phyloP scores from a whole-genome alignment of 202 grass and related monocot species.

The Alloteropsis angusta region DNA sequence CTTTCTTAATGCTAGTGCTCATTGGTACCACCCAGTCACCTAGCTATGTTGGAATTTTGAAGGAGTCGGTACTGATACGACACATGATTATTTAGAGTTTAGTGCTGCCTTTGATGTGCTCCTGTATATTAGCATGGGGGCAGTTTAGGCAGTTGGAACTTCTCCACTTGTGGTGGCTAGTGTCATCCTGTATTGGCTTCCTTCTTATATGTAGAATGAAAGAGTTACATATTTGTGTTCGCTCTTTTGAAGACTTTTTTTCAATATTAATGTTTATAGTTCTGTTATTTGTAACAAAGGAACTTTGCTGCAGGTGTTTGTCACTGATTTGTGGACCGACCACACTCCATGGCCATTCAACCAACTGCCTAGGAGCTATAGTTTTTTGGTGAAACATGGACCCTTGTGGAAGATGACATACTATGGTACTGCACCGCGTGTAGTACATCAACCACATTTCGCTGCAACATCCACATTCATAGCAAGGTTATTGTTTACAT shows the following conservation, averaged over 20 bases:
- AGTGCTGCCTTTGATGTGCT: background rate
- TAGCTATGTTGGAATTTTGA: slow-evolving; percentile 9
- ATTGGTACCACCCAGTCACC: background rate
- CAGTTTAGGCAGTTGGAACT: background rate
- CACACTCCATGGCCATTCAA: slow-evolving; percentile 99
- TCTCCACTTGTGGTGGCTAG: background rate
- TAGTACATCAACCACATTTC: slow-evolving; percentile 97
- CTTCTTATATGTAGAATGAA: slow-evolving; percentile 14
- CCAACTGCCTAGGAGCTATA: slow-evolving; percentile 95
- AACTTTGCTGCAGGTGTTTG: slow-evolving; percentile 51
- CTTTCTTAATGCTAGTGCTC: background rate
- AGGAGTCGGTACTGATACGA: background rate
- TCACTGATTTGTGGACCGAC: slow-evolving; percentile 93
- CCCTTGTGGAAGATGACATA: slow-evolving; percentile 98
- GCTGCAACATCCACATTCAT: slow-evolving; percentile 95
- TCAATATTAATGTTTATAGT: background rate
- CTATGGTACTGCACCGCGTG: slow-evolving; percentile 71
- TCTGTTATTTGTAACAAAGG: background rate
- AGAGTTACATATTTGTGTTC: background rate
- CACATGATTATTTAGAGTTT: slow-evolving; percentile 8
- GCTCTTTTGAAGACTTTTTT: background rate
- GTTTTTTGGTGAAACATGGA: slow-evolving; percentile 95
- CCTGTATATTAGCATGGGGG: background rate
- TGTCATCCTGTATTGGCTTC: slow-evolving; percentile 2
- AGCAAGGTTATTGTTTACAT: slow-evolving; percentile 48